Conservation (phyloP, 2,329 filamentous ascomycete species). For the Monascus ruber region DNA sequence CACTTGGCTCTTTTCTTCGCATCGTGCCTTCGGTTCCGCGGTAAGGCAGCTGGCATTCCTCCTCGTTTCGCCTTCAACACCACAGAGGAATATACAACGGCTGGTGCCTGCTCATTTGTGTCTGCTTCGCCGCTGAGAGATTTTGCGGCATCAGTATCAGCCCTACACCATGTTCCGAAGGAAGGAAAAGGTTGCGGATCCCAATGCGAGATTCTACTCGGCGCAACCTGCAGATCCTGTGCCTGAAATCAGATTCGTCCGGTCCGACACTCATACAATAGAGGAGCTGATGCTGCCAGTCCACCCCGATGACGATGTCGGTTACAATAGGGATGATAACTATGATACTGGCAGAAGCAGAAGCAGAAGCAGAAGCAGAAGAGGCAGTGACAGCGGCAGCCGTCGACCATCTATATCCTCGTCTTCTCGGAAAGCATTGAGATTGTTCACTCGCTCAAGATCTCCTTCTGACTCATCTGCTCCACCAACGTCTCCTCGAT, state of each 20-base stretch:
- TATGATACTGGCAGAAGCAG: not conserved
- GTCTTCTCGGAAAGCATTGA: slow-evolving; percentile 21
- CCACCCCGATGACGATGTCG: slow-evolving; percentile 33
- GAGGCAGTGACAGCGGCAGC: no score
- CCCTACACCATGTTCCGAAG: slow-evolving; percentile 42
- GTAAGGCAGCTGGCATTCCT: no score
- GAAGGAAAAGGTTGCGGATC: slow-evolving; percentile 30
- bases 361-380: not conserved
- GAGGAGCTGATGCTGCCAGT: slow-evolving; percentile 65
- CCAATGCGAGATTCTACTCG: slow-evolving; percentile 2
- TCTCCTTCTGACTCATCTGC: slow-evolving; percentile 13
- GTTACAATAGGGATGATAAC: slow-evolving; percentile 9
- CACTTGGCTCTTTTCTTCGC: no score
- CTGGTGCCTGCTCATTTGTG: not conserved
- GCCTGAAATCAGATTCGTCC: slow-evolving; percentile 71
- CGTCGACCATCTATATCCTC: slow-evolving; percentile 6
- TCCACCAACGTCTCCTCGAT: slow-evolving; percentile 10
- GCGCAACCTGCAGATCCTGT: slow-evolving; percentile 20
- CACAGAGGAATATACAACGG: no score
- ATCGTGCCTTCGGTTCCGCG: no score
- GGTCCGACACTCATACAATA: slow-evolving; percentile 68
- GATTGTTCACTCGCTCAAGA: slow-evolving; percentile 21
- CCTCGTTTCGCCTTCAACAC: no score
- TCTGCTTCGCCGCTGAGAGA: not conserved
- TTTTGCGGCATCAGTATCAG: slow-evolving; percentile 3